phyloP scores from a whole-genome alignment of 176 grass and related monocot species.

The Triticum urartu region DNA sequence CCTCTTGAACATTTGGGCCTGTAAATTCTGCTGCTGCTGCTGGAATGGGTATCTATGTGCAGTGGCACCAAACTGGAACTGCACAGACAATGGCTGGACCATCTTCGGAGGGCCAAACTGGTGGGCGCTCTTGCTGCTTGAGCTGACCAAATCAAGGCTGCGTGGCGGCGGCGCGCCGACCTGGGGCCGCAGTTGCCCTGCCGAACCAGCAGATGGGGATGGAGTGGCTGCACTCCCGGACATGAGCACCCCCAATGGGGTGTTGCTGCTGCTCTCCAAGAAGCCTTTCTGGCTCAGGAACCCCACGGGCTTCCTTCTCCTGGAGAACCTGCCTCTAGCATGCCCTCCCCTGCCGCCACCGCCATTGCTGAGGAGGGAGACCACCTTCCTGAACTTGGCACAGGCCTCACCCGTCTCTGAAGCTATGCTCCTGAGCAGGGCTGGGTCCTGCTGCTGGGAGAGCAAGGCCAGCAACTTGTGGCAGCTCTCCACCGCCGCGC shows the following conservation, averaged over 20 bases:
- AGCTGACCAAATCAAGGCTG: conserved; percentile 34
- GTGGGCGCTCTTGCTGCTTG: conserved; percentile 11
- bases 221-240: background rate
- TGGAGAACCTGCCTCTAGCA: conserved; percentile 56
- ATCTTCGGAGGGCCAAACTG: conserved; percentile 39
- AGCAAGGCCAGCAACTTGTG: conserved; percentile 69
- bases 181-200: conserved; percentile 35
- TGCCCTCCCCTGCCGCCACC: conserved; percentile 31
- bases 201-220: conserved; percentile 41
- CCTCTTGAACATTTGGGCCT: conserved; percentile 71
- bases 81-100: conserved; percentile 47
- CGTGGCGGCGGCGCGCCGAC: background rate
- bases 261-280: conserved; percentile 25
- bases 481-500: conserved; percentile 76
- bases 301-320: conserved; percentile 31
- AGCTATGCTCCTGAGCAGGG: conserved; percentile 45
- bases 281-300: conserved; percentile 46
- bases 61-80: conserved; percentile 45
- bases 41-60: conserved; percentile 56
- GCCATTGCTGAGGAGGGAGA: conserved; percentile 47
- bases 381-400: conserved; percentile 78
- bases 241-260: conserved; percentile 17
- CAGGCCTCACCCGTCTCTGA: conserved; percentile 64
- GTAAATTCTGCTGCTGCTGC: conserved; percentile 73
- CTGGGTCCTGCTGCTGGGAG: conserved; percentile 52